Conservation (phyloP, 169 alveolate genomes). For the Sarcocystis neurona region DNA sequence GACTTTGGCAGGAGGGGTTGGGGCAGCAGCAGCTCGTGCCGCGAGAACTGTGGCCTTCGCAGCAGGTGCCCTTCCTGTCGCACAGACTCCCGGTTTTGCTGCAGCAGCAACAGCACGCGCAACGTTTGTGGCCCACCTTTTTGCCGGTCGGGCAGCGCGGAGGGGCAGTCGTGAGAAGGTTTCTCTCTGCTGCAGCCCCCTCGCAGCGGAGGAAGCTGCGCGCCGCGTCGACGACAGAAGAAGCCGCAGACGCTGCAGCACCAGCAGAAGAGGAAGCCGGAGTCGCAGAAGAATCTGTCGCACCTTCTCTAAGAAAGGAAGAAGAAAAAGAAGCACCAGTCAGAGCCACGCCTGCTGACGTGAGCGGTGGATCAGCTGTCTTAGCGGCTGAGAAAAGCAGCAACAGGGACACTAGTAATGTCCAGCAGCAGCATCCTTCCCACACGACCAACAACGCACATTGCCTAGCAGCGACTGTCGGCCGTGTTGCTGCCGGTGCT, state of each 20-base stretch:
- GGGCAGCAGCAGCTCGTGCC: not conserved
- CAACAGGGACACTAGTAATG: too few species aligned
- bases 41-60: not conserved
- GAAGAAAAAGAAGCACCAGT: too few species aligned
- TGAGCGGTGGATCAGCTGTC: too few species aligned
- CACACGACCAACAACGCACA: not conserved
- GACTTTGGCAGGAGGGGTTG: not conserved
- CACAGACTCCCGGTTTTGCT: too few species aligned
- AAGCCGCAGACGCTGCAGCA: slow-evolving; percentile 5
- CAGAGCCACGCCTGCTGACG: too few species aligned
- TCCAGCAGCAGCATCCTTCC: not conserved
- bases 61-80: not conserved
- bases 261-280: not conserved
- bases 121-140: not conserved
- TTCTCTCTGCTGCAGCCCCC: not conserved
- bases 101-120: not conserved
- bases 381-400: too few species aligned
- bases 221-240: not conserved
- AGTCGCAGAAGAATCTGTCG: not conserved
- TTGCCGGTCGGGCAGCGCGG: too few species aligned
- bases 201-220: not conserved
- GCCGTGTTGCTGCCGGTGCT: not conserved
- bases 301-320: not conserved
- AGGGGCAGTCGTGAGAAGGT: too few species aligned
- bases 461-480: not conserved